A percentile compares a stretch with the other conserved stretches of the same genome.
phyloP scores from a whole-genome alignment of 176 grass and related monocot species.

The Ananas comosus region DNA sequence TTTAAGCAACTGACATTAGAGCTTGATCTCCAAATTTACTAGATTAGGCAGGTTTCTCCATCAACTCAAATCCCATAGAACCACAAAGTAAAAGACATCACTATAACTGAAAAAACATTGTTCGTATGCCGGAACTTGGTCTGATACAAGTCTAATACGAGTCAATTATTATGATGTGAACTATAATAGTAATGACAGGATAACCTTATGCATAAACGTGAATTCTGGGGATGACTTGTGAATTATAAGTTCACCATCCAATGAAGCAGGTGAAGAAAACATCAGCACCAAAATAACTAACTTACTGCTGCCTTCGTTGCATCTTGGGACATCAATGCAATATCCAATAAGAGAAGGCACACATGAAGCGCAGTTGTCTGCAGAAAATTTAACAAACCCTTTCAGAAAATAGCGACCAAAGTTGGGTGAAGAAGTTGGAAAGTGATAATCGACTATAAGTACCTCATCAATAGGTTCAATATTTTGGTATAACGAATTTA shows the following conservation, averaged over 20 bases:
- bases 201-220: background rate
- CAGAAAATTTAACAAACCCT: conserved; percentile 27
- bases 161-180: no score
- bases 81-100: background rate
- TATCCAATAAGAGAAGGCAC: conserved; percentile 87
- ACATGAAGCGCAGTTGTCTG: conserved; percentile 84
- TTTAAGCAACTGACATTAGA: background rate
- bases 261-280: background rate
- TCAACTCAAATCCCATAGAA: background rate
- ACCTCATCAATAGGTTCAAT: conserved; percentile 94
- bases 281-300: conserved; percentile 18
- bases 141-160: background rate
- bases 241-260: background rate
- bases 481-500: conserved; percentile 61
- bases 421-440: conserved; percentile 3
- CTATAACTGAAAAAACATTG: background rate
- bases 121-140: background rate
- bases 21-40: background rate
- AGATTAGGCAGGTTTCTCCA: background rate
- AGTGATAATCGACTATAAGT: conserved; percentile 9
- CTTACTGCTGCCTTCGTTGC: conserved; percentile 71
- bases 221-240: background rate
- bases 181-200: no score
- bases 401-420: conserved; percentile 9
- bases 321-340: conserved; percentile 68